Conservation (phyloP, 2,329 filamentous ascomycete species). For the Diaporthe helianthi region DNA sequence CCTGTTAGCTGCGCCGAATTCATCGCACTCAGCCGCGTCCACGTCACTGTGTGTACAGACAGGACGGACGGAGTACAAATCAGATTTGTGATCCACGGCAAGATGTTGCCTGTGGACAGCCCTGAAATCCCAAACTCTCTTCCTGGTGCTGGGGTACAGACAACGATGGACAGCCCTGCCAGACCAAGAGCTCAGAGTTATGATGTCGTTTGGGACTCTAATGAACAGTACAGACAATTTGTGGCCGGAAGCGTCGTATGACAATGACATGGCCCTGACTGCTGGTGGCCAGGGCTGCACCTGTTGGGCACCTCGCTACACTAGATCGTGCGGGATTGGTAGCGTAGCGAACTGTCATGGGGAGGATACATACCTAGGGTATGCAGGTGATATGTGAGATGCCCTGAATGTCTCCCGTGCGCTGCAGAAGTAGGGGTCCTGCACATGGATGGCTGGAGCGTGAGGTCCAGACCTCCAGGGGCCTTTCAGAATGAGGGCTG, state of each 20-base stretch:
- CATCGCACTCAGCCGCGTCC: constrained; percentile 11
- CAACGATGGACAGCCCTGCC: neutral
- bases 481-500: neutral
- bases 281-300: neutral
- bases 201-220: neutral
- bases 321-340: neutral
- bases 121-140: neutral
- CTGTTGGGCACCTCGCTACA: neutral
- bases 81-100: neutral
- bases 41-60: neutral
- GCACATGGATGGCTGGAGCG: neutral
- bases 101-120: neutral
- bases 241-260: constrained; percentile 17
- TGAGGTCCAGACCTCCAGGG: constrained; percentile 7
- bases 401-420: constrained; percentile 6
- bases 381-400: constrained; percentile 26
- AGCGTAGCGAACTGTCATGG: neutral
- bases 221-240: neutral
- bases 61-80: too few relatives aligned
- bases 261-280: constrained; percentile 28
- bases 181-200: neutral
- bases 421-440: constrained; percentile 21
- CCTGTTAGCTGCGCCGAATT: constrained; percentile 19
- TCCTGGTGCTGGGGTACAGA: constrained; percentile 1
- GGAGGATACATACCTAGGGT: neutral